Evolutionary conservation across 2,329 filamentous ascomycete species (phyloP), one percentile per base, ranked within the genome.

Genomic region (Gliomastix tumulicola): DNA sequence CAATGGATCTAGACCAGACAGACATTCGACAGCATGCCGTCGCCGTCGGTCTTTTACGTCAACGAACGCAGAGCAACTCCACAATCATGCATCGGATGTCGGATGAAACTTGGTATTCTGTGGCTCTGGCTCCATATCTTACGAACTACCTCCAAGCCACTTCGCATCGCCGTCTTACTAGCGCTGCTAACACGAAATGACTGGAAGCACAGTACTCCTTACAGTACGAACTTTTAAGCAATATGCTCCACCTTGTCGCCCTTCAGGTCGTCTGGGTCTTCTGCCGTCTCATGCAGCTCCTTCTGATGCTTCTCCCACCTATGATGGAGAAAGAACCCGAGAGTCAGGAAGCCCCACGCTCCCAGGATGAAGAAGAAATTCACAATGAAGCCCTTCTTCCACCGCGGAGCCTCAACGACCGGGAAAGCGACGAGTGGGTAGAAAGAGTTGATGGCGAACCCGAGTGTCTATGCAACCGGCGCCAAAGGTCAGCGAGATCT

Each of bases 331-430:
- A 52, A 45, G 27, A 58, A 50, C 2, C 55, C 56, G 11, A 50
- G 30, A 20, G 56, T 39, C 32, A 60, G 59, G 2, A 62, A 35
- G 3, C 44, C 41, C 32, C 53, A 46, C 25, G 55, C 59, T 23
- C 46, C 46, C 7, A 48, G 44, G 3, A 54, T 47, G 7, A 52
- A 40, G 23, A 42, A 32, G 23, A 49, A 37, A 6, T 45, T 52
- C 13, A 43, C 44, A 9, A 43, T 48, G 32, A 45, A 51, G 1
- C 50, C 50, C 16, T 39, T 48, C 4, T 36, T 47, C 50, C 49
- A 53, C 1, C 35, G 28, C 15, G 43, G 41, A n/a, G 36, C 41
- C 28, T 45, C 41, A 4, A 37, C 39, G 33, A 51, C 39, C 1
- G 50, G 49, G 21, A 53, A 52, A 0, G 40, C 45, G 10, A 48